These are phyloP conservation scores for Castanopsis chinensis DNA, from an alignment of 306 rosid genomes.

Conservation along the genomic window DNA sequence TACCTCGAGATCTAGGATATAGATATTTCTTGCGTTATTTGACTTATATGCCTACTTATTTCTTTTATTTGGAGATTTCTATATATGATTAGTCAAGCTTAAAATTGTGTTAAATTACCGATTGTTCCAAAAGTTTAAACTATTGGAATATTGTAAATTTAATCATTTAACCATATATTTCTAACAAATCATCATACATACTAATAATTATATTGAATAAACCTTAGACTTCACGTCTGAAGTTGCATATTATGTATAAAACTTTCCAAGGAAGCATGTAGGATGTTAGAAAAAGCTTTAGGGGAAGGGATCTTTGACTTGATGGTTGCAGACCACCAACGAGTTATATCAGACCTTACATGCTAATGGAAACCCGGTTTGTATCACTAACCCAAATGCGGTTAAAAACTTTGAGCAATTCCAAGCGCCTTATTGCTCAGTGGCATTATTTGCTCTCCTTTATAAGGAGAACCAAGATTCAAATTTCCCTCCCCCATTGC, in stretches of 20 bases:
- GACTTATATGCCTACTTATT: not conserved
- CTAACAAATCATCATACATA: not conserved
- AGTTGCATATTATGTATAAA: not conserved
- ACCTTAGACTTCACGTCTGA: not conserved
- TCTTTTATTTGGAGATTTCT: not conserved
- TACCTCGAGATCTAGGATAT: not conserved
- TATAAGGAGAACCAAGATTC: too few relatives aligned
- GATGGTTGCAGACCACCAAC: not conserved
- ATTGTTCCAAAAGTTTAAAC: too few relatives aligned
- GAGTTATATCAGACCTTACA: not conserved
- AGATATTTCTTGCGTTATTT: not conserved
- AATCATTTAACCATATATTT: too few relatives aligned
- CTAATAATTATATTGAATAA: not conserved
- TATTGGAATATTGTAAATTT: too few relatives aligned
- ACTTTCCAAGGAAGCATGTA: not conserved
- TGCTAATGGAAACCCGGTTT: not conserved
- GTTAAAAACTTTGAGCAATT: too few relatives aligned
- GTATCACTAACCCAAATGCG: too few relatives aligned
- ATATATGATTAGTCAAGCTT: too few relatives aligned
- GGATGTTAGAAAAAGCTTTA: not conserved
- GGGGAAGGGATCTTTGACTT: not conserved
- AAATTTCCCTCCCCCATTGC: not conserved
- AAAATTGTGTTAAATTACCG: too few relatives aligned
- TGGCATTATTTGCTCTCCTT: too few relatives aligned
- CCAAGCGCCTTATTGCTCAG: too few relatives aligned